Conservation (phyloP, 208 protist genomes). For the Porcisia deanei region DNA sequence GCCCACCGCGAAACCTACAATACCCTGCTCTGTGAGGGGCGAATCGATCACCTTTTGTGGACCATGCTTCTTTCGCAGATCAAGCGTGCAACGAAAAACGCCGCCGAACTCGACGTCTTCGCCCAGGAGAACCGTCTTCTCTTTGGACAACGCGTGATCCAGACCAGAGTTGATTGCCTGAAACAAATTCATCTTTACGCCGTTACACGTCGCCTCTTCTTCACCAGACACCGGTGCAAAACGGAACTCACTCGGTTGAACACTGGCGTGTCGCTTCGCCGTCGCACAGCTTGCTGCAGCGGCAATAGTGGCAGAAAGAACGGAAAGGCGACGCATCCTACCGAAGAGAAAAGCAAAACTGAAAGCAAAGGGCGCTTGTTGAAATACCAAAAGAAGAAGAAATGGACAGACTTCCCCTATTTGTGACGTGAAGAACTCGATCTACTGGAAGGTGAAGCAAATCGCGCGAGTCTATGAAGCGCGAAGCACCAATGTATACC, state of each 20-base stretch:
- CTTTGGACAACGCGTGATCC: constrained; percentile 85
- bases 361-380: background rate
- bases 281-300: background rate
- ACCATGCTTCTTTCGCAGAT: constrained; percentile 86
- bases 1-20: constrained; percentile 98
- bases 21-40: constrained; percentile 97
- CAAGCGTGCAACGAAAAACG: constrained; percentile 95
- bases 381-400: background rate
- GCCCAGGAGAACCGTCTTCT: constrained; percentile 93
- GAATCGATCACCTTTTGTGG: constrained; percentile 96
- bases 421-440: background rate
- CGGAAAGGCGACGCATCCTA: constrained; percentile 21
- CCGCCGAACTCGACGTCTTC: constrained; percentile 98
- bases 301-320: background rate
- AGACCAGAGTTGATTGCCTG: constrained; percentile 96
- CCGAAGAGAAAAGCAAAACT: background rate
- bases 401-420: background rate
- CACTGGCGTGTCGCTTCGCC: constrained; percentile 28
- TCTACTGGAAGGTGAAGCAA: too few species aligned
- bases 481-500: background rate
- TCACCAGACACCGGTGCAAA: constrained; percentile 33
- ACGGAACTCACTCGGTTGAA: constrained; percentile 39
- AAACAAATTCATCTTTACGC: constrained; percentile 92
- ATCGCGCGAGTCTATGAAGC: background rate
- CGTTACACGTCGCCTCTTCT: constrained; percentile 39